phyloP scores from a whole-genome alignment of 257 asterid species.

The Nicotiana paniculata region DNA sequence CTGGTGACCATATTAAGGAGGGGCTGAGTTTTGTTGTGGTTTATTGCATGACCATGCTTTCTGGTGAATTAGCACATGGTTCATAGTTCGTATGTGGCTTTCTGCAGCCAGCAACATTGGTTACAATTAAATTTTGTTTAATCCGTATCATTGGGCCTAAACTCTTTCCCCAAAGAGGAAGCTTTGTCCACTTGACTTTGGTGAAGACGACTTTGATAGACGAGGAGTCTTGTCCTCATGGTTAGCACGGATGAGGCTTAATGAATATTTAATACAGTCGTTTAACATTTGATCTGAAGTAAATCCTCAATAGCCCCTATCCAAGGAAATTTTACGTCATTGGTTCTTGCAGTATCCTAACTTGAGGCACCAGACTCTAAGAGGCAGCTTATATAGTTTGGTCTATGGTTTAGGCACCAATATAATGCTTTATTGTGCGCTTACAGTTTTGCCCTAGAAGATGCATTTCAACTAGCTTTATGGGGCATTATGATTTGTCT shows the following conservation, averaged over 20 bases:
- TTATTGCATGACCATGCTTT: not conserved
- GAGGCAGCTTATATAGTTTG: not conserved
- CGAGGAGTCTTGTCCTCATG: not conserved
- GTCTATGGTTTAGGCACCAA: not conserved
- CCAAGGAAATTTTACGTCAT: not conserved
- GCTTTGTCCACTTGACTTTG: not conserved
- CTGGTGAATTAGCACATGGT: not conserved
- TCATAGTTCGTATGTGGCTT: not conserved
- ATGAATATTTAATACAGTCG: not conserved
- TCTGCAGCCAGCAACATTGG: not conserved
- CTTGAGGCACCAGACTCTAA: not conserved
- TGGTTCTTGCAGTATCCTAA: not conserved
- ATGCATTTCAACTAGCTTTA: not conserved
- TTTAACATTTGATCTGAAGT: not conserved
- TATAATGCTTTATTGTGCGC: not conserved
- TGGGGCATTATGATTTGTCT: not conserved
- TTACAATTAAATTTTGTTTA: not conserved
- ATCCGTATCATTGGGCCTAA: not conserved
- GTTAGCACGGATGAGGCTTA: not conserved
- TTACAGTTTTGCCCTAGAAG: not conserved
- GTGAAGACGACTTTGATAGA: not conserved
- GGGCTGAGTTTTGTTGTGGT: not conserved
- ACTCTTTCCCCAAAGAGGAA: not conserved
- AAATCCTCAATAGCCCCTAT: not conserved
- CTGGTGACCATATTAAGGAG: not conserved